phyloP scores from a whole-genome alignment of 1,139 yeast genomes.

The Nakaseomyces sp. region DNA sequence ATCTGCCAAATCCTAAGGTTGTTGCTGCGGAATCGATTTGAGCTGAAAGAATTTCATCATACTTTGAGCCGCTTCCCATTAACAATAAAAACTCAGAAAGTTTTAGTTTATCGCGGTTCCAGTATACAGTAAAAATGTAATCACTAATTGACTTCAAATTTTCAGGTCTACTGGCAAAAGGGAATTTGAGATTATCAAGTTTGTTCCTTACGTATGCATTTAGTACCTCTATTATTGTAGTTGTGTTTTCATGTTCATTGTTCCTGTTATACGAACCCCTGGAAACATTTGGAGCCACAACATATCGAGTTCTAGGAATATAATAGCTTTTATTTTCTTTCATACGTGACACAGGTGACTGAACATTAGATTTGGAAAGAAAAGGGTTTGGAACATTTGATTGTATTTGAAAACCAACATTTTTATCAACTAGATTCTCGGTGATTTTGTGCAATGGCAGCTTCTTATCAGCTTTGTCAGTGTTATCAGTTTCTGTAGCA shows the following conservation, averaged over 20 bases:
- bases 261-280: slow-evolving; percentile 4
- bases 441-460: neutral
- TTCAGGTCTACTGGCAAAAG: slow-evolving; percentile 29
- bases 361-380: neutral
- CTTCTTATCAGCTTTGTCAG: neutral
- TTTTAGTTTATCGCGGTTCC: slow-evolving; percentile 26
- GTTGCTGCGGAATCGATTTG: slow-evolving; percentile 32
- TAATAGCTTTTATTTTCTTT: neutral
- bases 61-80: slow-evolving; percentile 22
- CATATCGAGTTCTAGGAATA: neutral
- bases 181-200: slow-evolving; percentile 30
- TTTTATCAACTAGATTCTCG: neutral
- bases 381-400: neutral
- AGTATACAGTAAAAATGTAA: slow-evolving; percentile 31
- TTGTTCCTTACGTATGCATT: slow-evolving; percentile 27
- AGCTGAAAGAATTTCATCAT: slow-evolving; percentile 25
- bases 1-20: slow-evolving; percentile 28
- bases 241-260: slow-evolving; percentile 5
- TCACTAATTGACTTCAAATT: slow-evolving; percentile 29
- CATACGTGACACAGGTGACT: neutral
- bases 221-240: slow-evolving; percentile 17
- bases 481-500: slow-evolving; percentile 6
- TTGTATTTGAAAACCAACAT: neutral
- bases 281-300: neutral
- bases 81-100: slow-evolving; percentile 23